These are phyloP conservation scores for Fusarium redolens DNA, from an alignment of 2,329 filamentous ascomycete species.

Conservation along the genomic window DNA sequence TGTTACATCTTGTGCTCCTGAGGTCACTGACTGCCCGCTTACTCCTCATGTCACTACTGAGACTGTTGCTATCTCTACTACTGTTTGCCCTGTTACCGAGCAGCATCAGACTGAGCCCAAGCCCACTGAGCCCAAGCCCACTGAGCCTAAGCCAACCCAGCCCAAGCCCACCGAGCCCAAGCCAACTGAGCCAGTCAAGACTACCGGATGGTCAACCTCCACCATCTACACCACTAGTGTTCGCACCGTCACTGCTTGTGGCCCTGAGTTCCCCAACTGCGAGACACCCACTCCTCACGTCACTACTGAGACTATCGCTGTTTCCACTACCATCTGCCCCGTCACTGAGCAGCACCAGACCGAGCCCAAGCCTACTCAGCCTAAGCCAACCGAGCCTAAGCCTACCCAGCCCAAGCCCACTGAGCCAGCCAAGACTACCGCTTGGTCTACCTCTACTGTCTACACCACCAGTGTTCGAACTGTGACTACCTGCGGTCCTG, in stretches of 20 bases:
- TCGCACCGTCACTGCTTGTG: conserved; percentile 33
- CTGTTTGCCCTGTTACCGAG: conserved; percentile 32
- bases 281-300: conserved; percentile 9
- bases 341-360: conserved; percentile 28
- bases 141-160: conserved; percentile 1
- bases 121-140: conserved; percentile 1
- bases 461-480: conserved; percentile 37
- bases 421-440: not conserved
- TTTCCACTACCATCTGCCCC: conserved; percentile 30
- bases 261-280: conserved; percentile 2
- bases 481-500: conserved; percentile 23
- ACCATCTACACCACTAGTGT: conserved; percentile 34
- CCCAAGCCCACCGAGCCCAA: not conserved
- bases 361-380: not conserved
- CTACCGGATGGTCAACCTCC: conserved; percentile 24
- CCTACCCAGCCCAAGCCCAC: not conserved
- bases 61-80: conserved; percentile 27
- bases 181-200: not conserved
- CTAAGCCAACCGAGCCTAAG: not conserved
- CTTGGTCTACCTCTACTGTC: conserved; percentile 21
- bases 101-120: conserved; percentile 11
- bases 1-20: conserved; percentile 27
- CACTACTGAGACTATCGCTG: conserved; percentile 17
- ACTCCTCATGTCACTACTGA: conserved; percentile 30
- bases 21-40: conserved; percentile 11